Percentiles rank a stretch among this genome's conserved stretches.
Evolutionary conservation across 345 rosid genomes (phyloP).

Genomic region (Dovyalis caffra): DNA sequence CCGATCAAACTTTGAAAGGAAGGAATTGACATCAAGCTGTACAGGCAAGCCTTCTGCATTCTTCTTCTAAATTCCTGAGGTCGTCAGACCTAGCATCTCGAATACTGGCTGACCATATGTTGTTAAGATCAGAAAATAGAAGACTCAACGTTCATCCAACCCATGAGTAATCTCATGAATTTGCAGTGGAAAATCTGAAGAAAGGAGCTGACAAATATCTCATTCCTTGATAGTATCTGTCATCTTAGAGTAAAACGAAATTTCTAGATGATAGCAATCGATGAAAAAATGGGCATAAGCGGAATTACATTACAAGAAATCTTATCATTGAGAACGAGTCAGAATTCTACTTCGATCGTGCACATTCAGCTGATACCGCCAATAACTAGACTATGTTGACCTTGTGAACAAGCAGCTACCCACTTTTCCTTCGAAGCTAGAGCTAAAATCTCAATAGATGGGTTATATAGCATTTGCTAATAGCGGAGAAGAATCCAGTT

Average conservation of each 20-base stretch:
- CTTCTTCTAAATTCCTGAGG: neutral
- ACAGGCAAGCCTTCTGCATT: neutral
- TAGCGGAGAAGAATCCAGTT: slow-evolving; percentile 1
- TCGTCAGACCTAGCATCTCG: neutral
- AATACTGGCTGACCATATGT: too few relatives aligned
- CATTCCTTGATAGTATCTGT: neutral
- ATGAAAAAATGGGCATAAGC: neutral
- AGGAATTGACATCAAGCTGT: neutral
- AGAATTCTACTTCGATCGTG: neutral
- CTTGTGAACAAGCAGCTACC: neutral
- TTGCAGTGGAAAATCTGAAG: neutral
- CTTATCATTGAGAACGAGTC: neutral
- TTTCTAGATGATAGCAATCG: neutral
- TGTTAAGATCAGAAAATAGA: neutral
- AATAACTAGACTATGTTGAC: neutral
- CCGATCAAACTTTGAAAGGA: neutral
- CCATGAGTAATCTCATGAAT: neutral
- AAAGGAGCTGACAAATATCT: neutral
- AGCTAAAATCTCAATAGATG: neutral
- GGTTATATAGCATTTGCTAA: neutral
- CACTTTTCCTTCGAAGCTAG: neutral
- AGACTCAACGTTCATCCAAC: neutral
- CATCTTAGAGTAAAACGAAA: too few relatives aligned
- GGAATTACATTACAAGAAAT: neutral
- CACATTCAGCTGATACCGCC: neutral